These are phyloP conservation scores for Trichoderma gracile DNA, from an alignment of 2,329 filamentous ascomycete species.

Conservation along the genomic window DNA sequence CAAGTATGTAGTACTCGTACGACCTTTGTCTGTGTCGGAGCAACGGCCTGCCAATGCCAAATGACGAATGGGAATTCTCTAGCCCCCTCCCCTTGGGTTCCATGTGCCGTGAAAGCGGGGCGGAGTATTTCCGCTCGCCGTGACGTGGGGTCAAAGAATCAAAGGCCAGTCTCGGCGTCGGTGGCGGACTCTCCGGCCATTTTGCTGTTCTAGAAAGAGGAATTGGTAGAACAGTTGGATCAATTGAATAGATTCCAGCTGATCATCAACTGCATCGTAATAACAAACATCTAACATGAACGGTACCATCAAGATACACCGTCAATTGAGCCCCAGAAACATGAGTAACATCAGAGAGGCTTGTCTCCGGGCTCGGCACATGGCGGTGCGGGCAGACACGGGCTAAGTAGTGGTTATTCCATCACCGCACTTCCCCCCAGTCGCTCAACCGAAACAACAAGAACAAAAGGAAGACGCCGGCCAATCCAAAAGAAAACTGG, in stretches of 20 bases:
- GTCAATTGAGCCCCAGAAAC: background rate
- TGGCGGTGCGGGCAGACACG: constrained; percentile 22
- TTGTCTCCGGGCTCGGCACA: constrained; percentile 9
- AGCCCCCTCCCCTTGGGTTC: background rate
- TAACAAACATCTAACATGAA: background rate
- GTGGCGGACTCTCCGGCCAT: constrained; percentile 6
- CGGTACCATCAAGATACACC: background rate
- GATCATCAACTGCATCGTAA: too few relatives aligned
- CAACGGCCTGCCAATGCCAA: too few relatives aligned
- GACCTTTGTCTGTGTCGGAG: too few relatives aligned
- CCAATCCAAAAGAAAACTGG: background rate
- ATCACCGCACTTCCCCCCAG: too few relatives aligned
- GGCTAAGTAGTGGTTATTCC: background rate
- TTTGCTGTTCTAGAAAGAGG: background rate
- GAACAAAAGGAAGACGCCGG: too few relatives aligned
- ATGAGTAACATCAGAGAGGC: background rate
- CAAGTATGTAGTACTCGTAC: background rate
- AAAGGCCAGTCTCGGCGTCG: background rate
- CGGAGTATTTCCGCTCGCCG: constrained; percentile 23
- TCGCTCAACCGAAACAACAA: too few relatives aligned
- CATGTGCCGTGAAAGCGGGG: constrained; percentile 17
- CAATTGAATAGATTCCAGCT: too few relatives aligned
- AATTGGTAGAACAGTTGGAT: background rate
- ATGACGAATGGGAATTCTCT: background rate
- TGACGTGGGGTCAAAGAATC: background rate